These are phyloP conservation scores for Ogataea trehalophila DNA, from an alignment of 805 yeast species.

Conservation along the genomic window DNA sequence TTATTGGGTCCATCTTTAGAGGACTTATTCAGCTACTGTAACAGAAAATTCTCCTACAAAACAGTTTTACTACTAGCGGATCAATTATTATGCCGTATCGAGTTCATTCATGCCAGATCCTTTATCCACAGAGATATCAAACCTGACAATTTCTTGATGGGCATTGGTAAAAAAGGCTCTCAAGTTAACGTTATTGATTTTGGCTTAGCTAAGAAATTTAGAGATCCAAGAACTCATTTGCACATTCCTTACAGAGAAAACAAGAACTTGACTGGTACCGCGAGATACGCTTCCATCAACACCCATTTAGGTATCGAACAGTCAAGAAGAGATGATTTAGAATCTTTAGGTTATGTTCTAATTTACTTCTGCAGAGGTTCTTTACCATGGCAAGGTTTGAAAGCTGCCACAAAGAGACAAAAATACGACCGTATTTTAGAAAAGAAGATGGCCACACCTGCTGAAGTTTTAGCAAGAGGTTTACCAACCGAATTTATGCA, in stretches of 20 bases:
- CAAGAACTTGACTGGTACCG: slow-evolving; percentile 95
- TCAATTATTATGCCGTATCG: slow-evolving; percentile 90
- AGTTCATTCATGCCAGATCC: slow-evolving; percentile 91
- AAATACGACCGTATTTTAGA: slow-evolving; percentile 96
- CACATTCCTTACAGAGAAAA: slow-evolving; percentile 97
- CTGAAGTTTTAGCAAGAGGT: slow-evolving; percentile 83
- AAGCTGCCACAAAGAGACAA: slow-evolving; percentile 95
- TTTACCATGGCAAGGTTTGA: slow-evolving; percentile 97
- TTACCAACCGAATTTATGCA: slow-evolving; percentile 86
- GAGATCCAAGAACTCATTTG: slow-evolving; percentile 90
- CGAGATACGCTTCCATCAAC: slow-evolving; percentile 91
- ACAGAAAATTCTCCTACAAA: slow-evolving; percentile 86
- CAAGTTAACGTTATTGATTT: slow-evolving; percentile 93
- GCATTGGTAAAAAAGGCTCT: slow-evolving; percentile 89
- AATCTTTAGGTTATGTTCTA: slow-evolving; percentile 88
- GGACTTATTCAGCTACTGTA: slow-evolving; percentile 93
- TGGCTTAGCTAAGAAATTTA: slow-evolving; percentile 88
- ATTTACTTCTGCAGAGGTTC: slow-evolving; percentile 94
- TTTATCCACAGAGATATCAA: slow-evolving; percentile 82
- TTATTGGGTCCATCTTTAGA: slow-evolving; percentile 92
- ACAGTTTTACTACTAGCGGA: slow-evolving; percentile 91
- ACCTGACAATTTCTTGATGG: slow-evolving; percentile 83
- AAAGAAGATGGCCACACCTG: slow-evolving; percentile 85
- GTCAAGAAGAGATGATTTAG: slow-evolving; percentile 93
- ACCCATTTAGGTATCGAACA: slow-evolving; percentile 97